These are phyloP conservation scores for Thermochaetoides dissita DNA, from an alignment of 2,329 filamentous ascomycete genomes.

Conservation along the genomic window DNA sequence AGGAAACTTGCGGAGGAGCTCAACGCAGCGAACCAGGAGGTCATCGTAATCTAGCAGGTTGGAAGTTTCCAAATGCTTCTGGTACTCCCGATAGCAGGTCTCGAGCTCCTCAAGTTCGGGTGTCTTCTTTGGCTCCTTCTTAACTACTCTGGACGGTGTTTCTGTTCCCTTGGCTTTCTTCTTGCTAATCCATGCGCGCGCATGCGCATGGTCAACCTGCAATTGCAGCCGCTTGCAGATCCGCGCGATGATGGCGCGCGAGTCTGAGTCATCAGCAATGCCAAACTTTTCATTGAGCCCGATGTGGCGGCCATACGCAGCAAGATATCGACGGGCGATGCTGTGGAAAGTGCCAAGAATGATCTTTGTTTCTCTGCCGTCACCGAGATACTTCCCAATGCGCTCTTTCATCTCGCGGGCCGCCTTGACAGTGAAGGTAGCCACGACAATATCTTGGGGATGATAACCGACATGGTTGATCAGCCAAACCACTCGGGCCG, in stretches of 20 bases:
- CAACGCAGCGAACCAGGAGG: conserved; percentile 67
- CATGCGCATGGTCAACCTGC: conserved; percentile 53
- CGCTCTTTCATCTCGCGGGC: conserved; percentile 85
- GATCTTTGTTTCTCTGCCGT: conserved; percentile 59
- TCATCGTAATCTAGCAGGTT: conserved; percentile 93
- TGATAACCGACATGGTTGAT: conserved; percentile 56
- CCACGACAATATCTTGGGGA: conserved; percentile 82
- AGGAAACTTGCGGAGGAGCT: conserved; percentile 60
- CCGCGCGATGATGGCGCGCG: conserved; percentile 61
- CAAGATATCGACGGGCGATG: conserved; percentile 72
- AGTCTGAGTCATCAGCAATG: conserved; percentile 78
- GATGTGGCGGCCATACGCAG: conserved; percentile 71
- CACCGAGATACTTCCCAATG: conserved; percentile 67
- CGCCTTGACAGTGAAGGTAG: conserved; percentile 94
- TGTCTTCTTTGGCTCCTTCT: conserved; percentile 23
- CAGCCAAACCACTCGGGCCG: conserved; percentile 81
- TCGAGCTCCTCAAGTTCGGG: conserved; percentile 44
- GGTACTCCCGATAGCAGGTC: conserved; percentile 59
- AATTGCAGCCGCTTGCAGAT: conserved; percentile 65
- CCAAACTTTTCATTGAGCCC: conserved; percentile 72
- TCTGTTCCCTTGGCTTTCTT: conserved; percentile 43
- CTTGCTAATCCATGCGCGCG: conserved; percentile 64
- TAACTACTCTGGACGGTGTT: conserved; percentile 22
- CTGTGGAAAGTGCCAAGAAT: conserved; percentile 92
- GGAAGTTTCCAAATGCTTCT: conserved; percentile 56